These are phyloP conservation scores for Pestalotiopsis fici DNA, from an alignment of 2,329 filamentous ascomycete genomes.

Conservation along the genomic window DNA sequence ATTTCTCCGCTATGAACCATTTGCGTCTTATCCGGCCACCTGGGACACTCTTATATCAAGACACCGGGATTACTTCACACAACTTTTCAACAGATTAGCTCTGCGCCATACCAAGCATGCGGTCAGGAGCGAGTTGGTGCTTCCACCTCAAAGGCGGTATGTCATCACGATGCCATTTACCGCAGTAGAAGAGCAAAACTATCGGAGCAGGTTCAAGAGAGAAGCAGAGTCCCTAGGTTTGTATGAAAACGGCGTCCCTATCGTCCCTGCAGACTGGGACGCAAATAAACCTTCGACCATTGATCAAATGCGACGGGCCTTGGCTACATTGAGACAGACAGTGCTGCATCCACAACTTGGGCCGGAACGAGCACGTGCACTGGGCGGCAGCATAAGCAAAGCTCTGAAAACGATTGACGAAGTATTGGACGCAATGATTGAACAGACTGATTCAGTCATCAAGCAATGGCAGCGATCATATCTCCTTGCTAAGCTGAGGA, in stretches of 20 bases:
- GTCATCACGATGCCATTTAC: conserved; percentile 91
- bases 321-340: conserved; percentile 77
- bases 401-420: conserved; percentile 81
- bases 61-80: conserved; percentile 65
- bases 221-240: conserved; percentile 74
- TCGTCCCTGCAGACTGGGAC: conserved; percentile 61
- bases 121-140: conserved; percentile 73
- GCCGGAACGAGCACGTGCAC: conserved; percentile 61
- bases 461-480: conserved; percentile 69
- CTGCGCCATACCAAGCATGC: conserved; percentile 84
- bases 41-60: conserved; percentile 68
- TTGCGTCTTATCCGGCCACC: conserved; percentile 60
- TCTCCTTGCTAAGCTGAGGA: conserved; percentile 63
- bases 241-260: conserved; percentile 62
- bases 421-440: conserved; percentile 89
- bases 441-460: conserved; percentile 72
- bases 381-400: conserved; percentile 59
- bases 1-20: conserved; percentile 80
- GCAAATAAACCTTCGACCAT: conserved; percentile 56
- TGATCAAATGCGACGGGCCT: conserved; percentile 77
- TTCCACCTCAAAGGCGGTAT: conserved; percentile 83
- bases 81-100: conserved; percentile 71
- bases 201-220: conserved; percentile 71
- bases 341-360: conserved; percentile 86
- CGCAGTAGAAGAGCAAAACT: conserved; percentile 88